Base-by-base conservation (phyloP, 805 yeast genomes). In the Candida nanaspora region DNA sequence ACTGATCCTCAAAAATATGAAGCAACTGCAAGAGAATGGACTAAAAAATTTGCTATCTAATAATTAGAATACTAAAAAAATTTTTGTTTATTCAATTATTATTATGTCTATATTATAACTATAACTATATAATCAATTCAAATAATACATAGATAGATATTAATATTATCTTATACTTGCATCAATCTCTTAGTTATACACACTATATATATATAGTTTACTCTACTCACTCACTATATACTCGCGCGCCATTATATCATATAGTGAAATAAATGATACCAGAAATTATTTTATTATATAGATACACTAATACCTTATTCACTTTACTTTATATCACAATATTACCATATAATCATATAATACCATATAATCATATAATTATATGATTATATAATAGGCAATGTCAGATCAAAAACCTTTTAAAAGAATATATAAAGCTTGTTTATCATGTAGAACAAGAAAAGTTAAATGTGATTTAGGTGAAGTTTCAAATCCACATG, bases 11-110 rank as follows among this genome's bases (percentile, higher is more conserved):
- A 87, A 37, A 87, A 88, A 66, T 93, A 88, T 65, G 97, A 93
- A 69, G 86, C 95, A 50, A 88, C 95, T 42, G 98, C 98, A 44
- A 81, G 84, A 60, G 98, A 93, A 70, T 93, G 98, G 98, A 93
- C 98, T 27, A 84, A 91, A 72, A 93, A 93, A 70, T 93, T 86
- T 65, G 98, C 98, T 49, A 89, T 91, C 57, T 87, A n/a, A n/a
- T n/a, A n/a, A n/a, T n/a, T n/a, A n/a, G n/a, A n/a, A n/a, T n/a
- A n/a, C n/a, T n/a, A n/a, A n/a, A n/a, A n/a, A n/a, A n/a, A n/a
- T n/a, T n/a, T n/a, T n/a, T n/a, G n/a, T n/a, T n/a, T n/a, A n/a
- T 28, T 28, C 31, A 28, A 28, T 28, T 28, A 28, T 28, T 28
- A n/a, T n/a, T n/a, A n/a, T n/a, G n/a, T n/a, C n/a, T n/a, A n/a